A percentile compares a stretch with the other conserved stretches of the same genome.
These are phyloP conservation scores for Rhododendron mucronatum DNA, from an alignment of 148 eudicot species.

Conservation along the genomic window DNA sequence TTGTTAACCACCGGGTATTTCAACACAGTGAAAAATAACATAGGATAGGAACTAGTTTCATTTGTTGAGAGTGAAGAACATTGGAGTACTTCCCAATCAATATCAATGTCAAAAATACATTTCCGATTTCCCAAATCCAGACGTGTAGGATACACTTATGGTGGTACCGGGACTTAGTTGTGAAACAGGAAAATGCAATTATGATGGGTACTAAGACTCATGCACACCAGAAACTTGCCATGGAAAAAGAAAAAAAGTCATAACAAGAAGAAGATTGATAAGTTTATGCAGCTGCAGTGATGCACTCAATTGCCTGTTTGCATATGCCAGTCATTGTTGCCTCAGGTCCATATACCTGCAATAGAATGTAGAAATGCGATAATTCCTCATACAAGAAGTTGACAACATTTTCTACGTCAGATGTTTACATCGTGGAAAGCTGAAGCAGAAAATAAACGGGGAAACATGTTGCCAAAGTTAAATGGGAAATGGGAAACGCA, in stretches of 20 bases:
- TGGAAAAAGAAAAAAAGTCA: too few relatives aligned
- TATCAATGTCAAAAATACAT: too few relatives aligned
- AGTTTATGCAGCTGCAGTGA: slow-evolving; percentile 54
- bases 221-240: background rate
- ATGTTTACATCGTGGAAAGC: background rate
- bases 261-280: background rate
- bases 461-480: background rate
- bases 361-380: background rate
- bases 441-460: background rate
- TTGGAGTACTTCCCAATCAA: background rate
- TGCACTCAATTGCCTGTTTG: slow-evolving; percentile 88
- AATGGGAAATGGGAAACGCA: background rate
- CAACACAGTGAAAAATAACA: too few relatives aligned
- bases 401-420: background rate
- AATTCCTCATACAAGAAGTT: background rate
- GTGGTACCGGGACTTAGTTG: too few relatives aligned
- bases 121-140: background rate
- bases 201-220: background rate
- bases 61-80: background rate
- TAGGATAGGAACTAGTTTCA: too few relatives aligned
- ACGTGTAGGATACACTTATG: background rate
- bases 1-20: too few relatives aligned
- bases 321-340: slow-evolving; percentile 91
- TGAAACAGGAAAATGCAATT: too few relatives aligned
- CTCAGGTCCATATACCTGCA: slow-evolving; percentile 82